These are phyloP conservation scores for Phoma sp. DNA, from an alignment of 2,329 filamentous ascomycete genomes.

Conservation along the genomic window DNA sequence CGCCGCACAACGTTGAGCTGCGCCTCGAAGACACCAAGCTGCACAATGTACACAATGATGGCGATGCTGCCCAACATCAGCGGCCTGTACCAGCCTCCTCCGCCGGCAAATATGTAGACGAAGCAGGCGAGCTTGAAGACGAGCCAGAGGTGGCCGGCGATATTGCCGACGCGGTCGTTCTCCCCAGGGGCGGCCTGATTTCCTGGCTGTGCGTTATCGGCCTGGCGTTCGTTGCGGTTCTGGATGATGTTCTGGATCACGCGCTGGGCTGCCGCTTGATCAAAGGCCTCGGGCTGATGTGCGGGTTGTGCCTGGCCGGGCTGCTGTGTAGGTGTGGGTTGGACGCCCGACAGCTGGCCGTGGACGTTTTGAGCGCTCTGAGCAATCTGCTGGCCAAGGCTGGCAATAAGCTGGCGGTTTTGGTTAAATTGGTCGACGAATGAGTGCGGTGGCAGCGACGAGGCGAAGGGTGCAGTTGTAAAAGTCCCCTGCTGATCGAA, in stretches of 20 bases:
- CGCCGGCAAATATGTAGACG: constrained; percentile 61
- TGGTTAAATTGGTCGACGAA: constrained; percentile 43
- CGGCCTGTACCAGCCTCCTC: constrained; percentile 51
- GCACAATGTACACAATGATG: constrained; percentile 49
- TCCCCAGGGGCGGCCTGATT: constrained; percentile 22
- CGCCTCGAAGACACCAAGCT: constrained; percentile 51
- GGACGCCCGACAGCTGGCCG: constrained; percentile 26
- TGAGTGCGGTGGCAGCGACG: constrained; percentile 36
- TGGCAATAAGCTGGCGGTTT: constrained; percentile 42
- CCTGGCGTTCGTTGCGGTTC: constrained; percentile 16
- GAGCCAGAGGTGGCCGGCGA: constrained; percentile 59
- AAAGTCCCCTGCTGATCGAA: constrained; percentile 46
- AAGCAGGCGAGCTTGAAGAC: constrained; percentile 63
- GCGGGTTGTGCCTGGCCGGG: constrained; percentile 17
- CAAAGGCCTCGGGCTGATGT: constrained; percentile 13
- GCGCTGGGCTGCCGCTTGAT: constrained; percentile 17
- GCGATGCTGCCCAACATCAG: constrained; percentile 50
- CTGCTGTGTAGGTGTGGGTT: constrained; percentile 27
- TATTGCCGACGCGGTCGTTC: constrained; percentile 34
- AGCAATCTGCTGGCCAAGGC: constrained; percentile 39
- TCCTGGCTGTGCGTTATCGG: constrained; percentile 16
- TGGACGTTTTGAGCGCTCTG: constrained; percentile 24
- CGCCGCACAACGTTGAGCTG: constrained; percentile 46
- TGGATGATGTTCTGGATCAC: constrained; percentile 22
- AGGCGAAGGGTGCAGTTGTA: constrained; percentile 37